Conservation (phyloP, 1,284 basidiomycete species). For the Rhodotorula sp. region DNA sequence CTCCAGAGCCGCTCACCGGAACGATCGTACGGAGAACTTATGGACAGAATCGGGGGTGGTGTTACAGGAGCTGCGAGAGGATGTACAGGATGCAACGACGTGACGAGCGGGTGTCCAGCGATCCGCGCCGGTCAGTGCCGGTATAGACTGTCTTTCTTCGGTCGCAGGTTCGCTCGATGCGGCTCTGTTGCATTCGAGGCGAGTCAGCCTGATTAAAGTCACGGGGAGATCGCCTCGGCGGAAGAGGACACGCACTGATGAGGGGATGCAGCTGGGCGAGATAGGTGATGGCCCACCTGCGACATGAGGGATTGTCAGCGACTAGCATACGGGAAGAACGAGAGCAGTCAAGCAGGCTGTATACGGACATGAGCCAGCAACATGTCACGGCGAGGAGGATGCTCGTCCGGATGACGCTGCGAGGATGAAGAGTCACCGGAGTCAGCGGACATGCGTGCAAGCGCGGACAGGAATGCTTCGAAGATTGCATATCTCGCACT, state of each 20-base stretch:
- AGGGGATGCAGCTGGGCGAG: constrained; percentile 86
- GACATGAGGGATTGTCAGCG: not conserved
- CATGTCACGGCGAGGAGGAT: constrained; percentile 70
- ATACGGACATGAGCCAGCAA: constrained; percentile 73
- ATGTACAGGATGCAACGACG: too few species aligned
- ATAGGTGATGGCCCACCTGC: constrained; percentile 82
- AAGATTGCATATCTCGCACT: constrained; percentile 47
- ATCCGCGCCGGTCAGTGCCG: not conserved
- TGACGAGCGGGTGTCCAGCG: too few species aligned
- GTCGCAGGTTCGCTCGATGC: constrained; percentile 24
- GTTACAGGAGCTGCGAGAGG: too few species aligned
- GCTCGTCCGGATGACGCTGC: constrained; percentile 74
- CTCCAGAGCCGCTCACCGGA: too few species aligned
- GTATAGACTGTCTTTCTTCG: constrained; percentile 1
- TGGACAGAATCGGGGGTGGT: too few species aligned
- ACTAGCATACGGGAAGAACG: too few species aligned
- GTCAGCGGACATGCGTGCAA: not conserved
- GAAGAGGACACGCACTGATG: constrained; percentile 59
- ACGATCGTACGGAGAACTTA: too few species aligned
- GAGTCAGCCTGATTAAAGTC: rapidly evolving
- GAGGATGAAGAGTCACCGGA: not conserved
- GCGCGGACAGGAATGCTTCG: too few species aligned
- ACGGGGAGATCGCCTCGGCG: not conserved
- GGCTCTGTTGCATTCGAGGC: constrained; percentile 11
- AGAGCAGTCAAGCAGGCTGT: too few species aligned